Evolutionary conservation across 139 green algal species (phyloP).

Genomic region (Tetradesmus lagerheimii): DNA sequence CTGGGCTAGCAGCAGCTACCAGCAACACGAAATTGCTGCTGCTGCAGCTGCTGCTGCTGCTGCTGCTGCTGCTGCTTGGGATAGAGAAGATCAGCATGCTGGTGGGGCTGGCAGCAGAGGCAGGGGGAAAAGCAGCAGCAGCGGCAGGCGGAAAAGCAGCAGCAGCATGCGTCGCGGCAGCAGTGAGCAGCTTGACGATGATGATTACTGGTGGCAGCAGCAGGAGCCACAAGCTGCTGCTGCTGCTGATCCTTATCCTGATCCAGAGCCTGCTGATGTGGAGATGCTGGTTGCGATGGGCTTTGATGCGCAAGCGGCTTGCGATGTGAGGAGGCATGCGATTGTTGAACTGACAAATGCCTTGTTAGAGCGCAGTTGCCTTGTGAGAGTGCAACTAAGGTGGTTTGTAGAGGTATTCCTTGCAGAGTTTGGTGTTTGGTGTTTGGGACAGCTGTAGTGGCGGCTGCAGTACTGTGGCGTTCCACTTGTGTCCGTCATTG

Average conservation of each 20-base stretch:
- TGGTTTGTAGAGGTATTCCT: too few relatives aligned
- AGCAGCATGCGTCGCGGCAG: not conserved
- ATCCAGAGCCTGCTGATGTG: not conserved
- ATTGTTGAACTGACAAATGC: too few relatives aligned
- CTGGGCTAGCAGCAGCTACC: not conserved
- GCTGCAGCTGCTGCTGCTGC: not conserved
- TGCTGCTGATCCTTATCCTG: slow-evolving; percentile 25
- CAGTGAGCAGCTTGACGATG: not conserved
- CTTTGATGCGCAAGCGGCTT: not conserved
- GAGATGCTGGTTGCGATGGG: not conserved
- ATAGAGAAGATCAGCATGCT: not conserved
- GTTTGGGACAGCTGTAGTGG: too few relatives aligned
- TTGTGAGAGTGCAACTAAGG: too few relatives aligned
- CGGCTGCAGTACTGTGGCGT: too few relatives aligned
- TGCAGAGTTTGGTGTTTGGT: too few relatives aligned
- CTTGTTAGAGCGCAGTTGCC: too few relatives aligned
- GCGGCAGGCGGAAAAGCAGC: not conserved
- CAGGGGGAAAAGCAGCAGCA: not conserved
- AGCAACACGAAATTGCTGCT: not conserved
- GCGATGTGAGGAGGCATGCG: not conserved
- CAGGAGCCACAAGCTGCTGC: not conserved
- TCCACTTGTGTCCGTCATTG: too few relatives aligned
- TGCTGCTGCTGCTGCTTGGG: not conserved
- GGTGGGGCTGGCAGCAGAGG: not conserved
- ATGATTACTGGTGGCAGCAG: not conserved